A percentile compares a stretch with the other conserved stretches of the same genome.
Conservation (phyloP, 768 basidiomycete species). For the Gyrodon lividus region DNA sequence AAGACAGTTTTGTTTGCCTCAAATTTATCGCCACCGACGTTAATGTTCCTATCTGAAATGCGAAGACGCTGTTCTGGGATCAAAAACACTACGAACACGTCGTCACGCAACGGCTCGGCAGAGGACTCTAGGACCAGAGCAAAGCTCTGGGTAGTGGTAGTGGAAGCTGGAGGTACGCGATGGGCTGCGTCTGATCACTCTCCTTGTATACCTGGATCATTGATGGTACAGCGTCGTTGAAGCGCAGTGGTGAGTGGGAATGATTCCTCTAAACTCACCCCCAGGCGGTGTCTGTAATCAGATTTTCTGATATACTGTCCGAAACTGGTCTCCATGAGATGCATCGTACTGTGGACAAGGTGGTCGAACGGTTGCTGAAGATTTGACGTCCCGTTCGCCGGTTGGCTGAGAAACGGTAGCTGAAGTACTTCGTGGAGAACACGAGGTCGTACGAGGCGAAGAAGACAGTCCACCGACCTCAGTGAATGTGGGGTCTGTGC, state of each 20-base stretch:
- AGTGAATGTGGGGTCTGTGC: too few species aligned
- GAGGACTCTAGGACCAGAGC: conserved; percentile 9
- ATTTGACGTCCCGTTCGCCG: too few species aligned
- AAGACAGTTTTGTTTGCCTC: conserved; percentile 10
- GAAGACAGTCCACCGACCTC: too few species aligned
- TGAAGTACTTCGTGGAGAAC: too few species aligned
- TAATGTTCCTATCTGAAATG: conserved; percentile 8
- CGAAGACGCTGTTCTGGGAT: conserved; percentile 17
- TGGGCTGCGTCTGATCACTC: not conserved
- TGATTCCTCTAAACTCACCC: conserved; percentile 1
- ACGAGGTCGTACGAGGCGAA: too few species aligned
- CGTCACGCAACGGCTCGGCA: conserved; percentile 10
- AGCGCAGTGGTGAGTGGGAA: not conserved
- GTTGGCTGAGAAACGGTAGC: too few species aligned
- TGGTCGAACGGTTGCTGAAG: too few species aligned
- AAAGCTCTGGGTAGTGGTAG: conserved; percentile 2
- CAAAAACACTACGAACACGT: conserved; percentile 11
- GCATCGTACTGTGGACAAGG: conserved; percentile 4
- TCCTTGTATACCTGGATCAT: conserved; percentile 10
- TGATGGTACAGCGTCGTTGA: too few species aligned
- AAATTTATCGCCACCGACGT: conserved; percentile 11
- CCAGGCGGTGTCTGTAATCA: conserved; percentile 9
- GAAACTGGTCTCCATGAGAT: conserved; percentile 8
- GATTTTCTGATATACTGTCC: conserved; percentile 14
- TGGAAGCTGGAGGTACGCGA: conserved; percentile 12